Percentiles rank a stretch among this genome's conserved stretches.
phyloP scores from a whole-genome alignment of 139 green algal species.

The Tetraselmis striata region DNA sequence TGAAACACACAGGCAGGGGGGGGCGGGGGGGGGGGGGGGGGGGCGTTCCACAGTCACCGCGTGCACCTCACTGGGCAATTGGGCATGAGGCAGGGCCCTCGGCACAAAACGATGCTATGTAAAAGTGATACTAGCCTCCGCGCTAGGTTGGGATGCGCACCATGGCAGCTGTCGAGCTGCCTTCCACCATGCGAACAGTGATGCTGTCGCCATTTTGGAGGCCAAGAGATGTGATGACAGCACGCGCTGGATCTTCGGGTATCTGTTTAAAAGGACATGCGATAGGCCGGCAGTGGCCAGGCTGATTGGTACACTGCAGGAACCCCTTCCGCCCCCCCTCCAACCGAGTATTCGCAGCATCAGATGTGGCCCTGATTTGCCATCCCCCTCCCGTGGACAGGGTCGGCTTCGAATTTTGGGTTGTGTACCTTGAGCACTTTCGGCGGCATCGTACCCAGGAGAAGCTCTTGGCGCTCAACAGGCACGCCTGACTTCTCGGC shows the following conservation, averaged over 20 bases:
- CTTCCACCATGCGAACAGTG: constrained; percentile 31
- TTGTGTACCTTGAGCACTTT: constrained; percentile 32
- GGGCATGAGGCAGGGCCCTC: background rate
- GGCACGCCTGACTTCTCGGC: constrained; percentile 35
- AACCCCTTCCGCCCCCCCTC: too few species aligned
- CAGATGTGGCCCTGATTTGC: too few species aligned
- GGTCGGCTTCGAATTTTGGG: background rate
- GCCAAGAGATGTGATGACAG: constrained; percentile 16
- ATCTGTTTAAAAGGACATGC: background rate
- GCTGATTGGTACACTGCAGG: too few species aligned
- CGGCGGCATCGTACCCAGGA: constrained; percentile 59
- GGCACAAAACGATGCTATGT: too few species aligned
- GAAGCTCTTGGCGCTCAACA: constrained; percentile 39
- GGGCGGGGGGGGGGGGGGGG: background rate
- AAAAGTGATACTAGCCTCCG: too few species aligned
- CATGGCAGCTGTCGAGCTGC: background rate
- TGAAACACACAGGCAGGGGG: too few species aligned
- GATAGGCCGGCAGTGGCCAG: too few species aligned
- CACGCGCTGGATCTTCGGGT: background rate
- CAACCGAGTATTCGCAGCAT: too few species aligned
- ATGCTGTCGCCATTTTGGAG: constrained; percentile 51
- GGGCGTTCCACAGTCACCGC: background rate
- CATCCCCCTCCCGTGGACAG: background rate
- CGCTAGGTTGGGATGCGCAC: too few species aligned
- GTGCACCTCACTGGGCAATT: background rate